Conservation (phyloP, 2,329 filamentous ascomycete genomes). For the Talaromyces amestolkiae region DNA sequence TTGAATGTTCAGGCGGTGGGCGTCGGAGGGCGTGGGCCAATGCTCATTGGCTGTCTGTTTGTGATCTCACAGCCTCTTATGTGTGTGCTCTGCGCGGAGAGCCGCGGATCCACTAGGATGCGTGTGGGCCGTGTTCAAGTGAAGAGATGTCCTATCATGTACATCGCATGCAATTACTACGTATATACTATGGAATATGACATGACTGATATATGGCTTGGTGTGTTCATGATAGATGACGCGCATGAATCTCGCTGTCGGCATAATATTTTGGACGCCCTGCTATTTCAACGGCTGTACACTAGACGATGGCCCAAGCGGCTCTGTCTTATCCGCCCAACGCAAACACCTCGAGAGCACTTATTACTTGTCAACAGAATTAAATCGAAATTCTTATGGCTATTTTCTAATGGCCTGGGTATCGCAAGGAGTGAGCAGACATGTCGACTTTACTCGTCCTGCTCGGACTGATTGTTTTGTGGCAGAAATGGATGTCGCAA, state of each 20-base stretch:
- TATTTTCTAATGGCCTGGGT: too few relatives aligned
- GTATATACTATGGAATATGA: neutral
- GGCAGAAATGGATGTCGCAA: slow-evolving; percentile 40
- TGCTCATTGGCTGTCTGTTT: slow-evolving; percentile 20
- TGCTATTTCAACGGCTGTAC: neutral
- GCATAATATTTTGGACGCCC: neutral
- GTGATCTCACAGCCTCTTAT: neutral
- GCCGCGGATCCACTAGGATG: slow-evolving; percentile 14
- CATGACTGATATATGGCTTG: too few relatives aligned
- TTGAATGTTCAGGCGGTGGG: neutral
- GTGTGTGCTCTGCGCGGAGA: neutral
- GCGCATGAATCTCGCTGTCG: neutral
- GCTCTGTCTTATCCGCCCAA: neutral
- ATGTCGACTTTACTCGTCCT: neutral
- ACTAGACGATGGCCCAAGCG: neutral
- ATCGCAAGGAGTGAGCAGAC: too few relatives aligned
- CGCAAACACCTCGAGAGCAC: too few relatives aligned
- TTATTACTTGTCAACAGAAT: too few relatives aligned
- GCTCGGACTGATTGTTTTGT: neutral
- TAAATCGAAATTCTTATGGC: too few relatives aligned
- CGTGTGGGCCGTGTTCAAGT: neutral
- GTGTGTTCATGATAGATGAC: neutral
- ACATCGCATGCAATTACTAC: neutral
- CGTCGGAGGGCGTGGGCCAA: neutral
- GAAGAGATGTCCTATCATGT: neutral